These are phyloP conservation scores for Globisporangium orthogonon DNA, from an alignment of 352 stramenopile species.

Conservation along the genomic window DNA sequence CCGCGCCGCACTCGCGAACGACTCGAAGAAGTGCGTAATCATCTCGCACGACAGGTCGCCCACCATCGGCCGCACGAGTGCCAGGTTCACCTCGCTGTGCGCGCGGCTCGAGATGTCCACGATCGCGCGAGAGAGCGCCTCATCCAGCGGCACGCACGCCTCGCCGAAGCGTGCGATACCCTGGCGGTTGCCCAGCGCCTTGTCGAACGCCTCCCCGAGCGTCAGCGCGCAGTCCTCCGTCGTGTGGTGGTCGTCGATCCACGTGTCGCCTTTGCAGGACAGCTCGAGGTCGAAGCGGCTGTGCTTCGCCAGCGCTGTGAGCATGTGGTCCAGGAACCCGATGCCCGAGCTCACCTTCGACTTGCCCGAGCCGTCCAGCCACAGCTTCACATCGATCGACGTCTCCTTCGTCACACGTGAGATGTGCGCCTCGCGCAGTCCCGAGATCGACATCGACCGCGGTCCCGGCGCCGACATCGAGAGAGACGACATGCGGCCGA, in stretches of 20 bases:
- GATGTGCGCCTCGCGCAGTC: slow-evolving; percentile 34
- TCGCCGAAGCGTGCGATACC: slow-evolving; percentile 89
- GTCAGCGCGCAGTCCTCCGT: slow-evolving; percentile 93
- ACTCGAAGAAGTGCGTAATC: slow-evolving; percentile 94
- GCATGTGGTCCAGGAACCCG: slow-evolving; percentile 91
- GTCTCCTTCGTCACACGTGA: slow-evolving; percentile 93
- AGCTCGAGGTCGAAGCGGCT: slow-evolving; percentile 88
- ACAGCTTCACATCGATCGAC: slow-evolving; percentile 84
- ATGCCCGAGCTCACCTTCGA: slow-evolving; percentile 87
- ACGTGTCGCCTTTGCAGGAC: slow-evolving; percentile 90
- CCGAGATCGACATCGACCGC: neutral
- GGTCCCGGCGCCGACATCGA: too few species aligned
- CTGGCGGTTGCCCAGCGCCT: slow-evolving; percentile 83
- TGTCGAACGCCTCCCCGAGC: slow-evolving; percentile 90
- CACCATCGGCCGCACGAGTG: slow-evolving; percentile 79
- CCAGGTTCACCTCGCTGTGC: slow-evolving; percentile 87
- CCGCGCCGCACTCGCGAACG: slow-evolving; percentile 87
- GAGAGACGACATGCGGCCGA: neutral
- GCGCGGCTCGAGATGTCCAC: slow-evolving; percentile 94
- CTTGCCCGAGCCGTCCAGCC: slow-evolving; percentile 87
- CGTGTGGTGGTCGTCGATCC: slow-evolving; percentile 96
- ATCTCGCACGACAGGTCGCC: slow-evolving; percentile 92
- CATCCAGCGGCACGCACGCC: slow-evolving; percentile 86
- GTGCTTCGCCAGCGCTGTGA: slow-evolving; percentile 86
- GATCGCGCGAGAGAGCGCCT: slow-evolving; percentile 87